A percentile compares a stretch with the other conserved stretches of the same genome.
Evolutionary conservation across 768 basidiomycete species (phyloP).

Genomic region (Collybiopsis confluens): DNA sequence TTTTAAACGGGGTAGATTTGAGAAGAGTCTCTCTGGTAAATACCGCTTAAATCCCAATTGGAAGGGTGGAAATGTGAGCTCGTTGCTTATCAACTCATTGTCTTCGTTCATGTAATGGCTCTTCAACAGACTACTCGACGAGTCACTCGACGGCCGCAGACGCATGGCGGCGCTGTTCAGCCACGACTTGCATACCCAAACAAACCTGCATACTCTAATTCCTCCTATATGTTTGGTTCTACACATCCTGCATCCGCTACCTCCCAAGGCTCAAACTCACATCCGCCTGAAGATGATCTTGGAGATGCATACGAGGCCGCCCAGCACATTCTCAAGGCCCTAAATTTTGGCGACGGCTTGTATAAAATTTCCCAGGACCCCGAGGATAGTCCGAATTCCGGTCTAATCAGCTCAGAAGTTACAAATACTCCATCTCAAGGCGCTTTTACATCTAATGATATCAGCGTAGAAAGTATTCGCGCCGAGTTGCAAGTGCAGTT

Average conservation of each 20-base stretch:
- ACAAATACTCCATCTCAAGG: neutral
- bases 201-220: constrained; percentile 31
- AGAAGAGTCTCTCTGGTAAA: constrained; percentile 68
- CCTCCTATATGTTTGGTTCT: constrained; percentile 39
- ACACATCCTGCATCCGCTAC: constrained; percentile 5
- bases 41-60: constrained; percentile 73
- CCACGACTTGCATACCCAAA: constrained; percentile 17
- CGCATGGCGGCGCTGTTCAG: constrained; percentile 25
- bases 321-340: constrained; percentile 71
- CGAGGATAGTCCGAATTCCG: constrained; percentile 1
- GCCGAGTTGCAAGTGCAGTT: constrained; percentile 73
- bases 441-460: constrained; percentile 4
- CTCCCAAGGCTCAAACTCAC: constrained; percentile 11
- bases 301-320: constrained; percentile 74
- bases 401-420: constrained; percentile 9
- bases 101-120: neutral
- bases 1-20: constrained; percentile 73
- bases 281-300: constrained; percentile 24
- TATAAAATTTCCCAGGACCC: constrained; percentile 30
- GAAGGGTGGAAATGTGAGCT: constrained; percentile 77
- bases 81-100: constrained; percentile 2
- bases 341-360: constrained; percentile 58
- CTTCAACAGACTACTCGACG: constrained; percentile 65
- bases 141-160: constrained; percentile 79
- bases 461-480: constrained; percentile 39